Evolutionary conservation across 2,329 filamentous ascomycete species (phyloP), one percentile per base, ranked within the genome.

Genomic region (Podosphaera fusca): DNA sequence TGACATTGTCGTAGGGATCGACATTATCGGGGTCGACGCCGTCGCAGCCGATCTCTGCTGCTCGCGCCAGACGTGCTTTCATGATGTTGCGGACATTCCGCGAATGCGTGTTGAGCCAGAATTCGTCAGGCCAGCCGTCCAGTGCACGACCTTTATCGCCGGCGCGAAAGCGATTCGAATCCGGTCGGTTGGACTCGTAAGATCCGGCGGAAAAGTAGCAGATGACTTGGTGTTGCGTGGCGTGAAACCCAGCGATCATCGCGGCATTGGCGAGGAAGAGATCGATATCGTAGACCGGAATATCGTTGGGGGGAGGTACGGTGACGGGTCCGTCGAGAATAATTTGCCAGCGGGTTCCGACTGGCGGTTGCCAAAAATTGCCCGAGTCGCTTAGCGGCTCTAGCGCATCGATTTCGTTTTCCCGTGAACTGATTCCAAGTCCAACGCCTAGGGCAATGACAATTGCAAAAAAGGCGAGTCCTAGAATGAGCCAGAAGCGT

Each of bases 191-290:
- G 55, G 78, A 66, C 67, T 87, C 84, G 62, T 76, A 85, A 6
- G 78, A 81, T 0, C 84, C 84, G 0, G 81, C 82, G 55, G 79
- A 82, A 70, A 87, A 87, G 69, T 87, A 87, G 71, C 84, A 87
- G 58, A 87, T 81, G 56, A 85, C 77, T 60, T 76, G 79, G 64
- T 77, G 77, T 7, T 74, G 75, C 34, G 72, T 63, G 2, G 62
- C 60, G 47, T 80, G 74, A 12, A 82, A 69, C 4, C 67, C 65
- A 2, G 67, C 59, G 55, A 81, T 76, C 1, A 69, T 72, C 5
- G 68, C 64, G 12, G 70, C 69, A 4, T 70, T 67, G 55, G 75
- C 77, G 65, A 83, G 63, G 30, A 66, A 63, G 10, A 65, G 61
- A 56, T 70, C 69, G 63, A 73, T 67, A 62, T 75, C 66, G 66